phyloP scores from a whole-genome alignment of 805 yeast genomes.

The Yarrowia divulgata region DNA sequence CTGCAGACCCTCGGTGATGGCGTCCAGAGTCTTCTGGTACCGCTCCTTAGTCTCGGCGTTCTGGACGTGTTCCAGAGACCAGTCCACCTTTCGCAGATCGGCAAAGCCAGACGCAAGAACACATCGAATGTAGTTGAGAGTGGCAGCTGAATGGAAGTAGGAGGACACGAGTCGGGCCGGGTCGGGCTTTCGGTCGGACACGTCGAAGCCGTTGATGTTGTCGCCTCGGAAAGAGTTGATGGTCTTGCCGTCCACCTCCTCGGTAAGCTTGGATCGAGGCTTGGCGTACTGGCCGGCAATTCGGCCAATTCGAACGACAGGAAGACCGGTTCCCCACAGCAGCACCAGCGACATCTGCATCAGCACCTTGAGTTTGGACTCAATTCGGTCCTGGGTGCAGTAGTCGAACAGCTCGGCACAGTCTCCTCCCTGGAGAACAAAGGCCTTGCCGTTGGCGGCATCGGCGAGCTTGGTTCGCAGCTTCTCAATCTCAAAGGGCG shows the following conservation, averaged over 20 bases:
- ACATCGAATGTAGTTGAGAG: constrained; percentile 53
- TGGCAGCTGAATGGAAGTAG: constrained; percentile 57
- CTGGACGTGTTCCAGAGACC: constrained; percentile 55
- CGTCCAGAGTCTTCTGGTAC: constrained; percentile 52
- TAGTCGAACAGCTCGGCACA: constrained; percentile 57
- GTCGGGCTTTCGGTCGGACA: constrained; percentile 52
- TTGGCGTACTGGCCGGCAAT: constrained; percentile 58
- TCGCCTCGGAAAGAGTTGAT: constrained; percentile 56
- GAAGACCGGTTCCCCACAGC: constrained; percentile 55
- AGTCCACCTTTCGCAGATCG: constrained; percentile 52
- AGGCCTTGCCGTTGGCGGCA: constrained; percentile 56
- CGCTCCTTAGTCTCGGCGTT: constrained; percentile 51
- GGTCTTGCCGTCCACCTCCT: constrained; percentile 52
- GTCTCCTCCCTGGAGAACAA: constrained; percentile 56
- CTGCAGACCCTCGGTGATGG: constrained; percentile 51
- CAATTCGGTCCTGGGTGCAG: constrained; percentile 53
- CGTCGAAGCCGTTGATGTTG: constrained; percentile 55
- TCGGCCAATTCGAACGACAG: constrained; percentile 54
- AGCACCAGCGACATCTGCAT: constrained; percentile 55
- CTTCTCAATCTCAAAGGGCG: constrained; percentile 51
- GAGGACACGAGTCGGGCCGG: constrained; percentile 54
- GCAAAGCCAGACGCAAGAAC: constrained; percentile 53
- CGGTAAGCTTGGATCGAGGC: constrained; percentile 56
- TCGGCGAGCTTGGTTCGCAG: constrained; percentile 50
- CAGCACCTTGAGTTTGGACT: constrained; percentile 54